phyloP scores from a whole-genome alignment of 2,329 filamentous ascomycete genomes.

The Pleomassaria siparia region DNA sequence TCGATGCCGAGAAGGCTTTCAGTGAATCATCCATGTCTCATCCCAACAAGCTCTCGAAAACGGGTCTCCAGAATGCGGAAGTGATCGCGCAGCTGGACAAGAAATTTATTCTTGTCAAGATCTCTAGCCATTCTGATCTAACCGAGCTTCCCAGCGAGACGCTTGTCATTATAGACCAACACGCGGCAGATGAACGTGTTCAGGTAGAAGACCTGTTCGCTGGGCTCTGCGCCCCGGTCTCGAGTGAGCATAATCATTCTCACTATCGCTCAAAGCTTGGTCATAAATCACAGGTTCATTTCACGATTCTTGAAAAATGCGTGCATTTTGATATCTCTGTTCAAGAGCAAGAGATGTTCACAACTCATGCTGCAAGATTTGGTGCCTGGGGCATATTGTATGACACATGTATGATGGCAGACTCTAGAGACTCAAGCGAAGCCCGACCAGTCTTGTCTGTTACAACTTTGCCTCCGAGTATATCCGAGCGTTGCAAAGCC shows the following conservation, averaged over 20 bases:
- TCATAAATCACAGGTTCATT: constrained; percentile 30
- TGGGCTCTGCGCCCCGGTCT: constrained; percentile 50
- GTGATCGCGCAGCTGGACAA: constrained; percentile 82
- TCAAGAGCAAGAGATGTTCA: constrained; percentile 63
- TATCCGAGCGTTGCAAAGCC: constrained; percentile 72
- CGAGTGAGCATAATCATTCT: constrained; percentile 13
- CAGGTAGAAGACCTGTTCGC: constrained; percentile 73
- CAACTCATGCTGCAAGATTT: constrained; percentile 59
- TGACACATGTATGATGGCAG: constrained; percentile 41
- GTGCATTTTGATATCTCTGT: constrained; percentile 66
- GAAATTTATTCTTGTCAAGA: constrained; percentile 80
- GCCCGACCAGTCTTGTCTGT: constrained; percentile 49
- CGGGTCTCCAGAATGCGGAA: constrained; percentile 53
- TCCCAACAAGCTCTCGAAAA: constrained; percentile 58
- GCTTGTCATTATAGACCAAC: constrained; percentile 84
- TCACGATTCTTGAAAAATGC: constrained; percentile 48
- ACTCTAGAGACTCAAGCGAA: constrained; percentile 7
- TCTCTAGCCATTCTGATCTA: constrained; percentile 30
- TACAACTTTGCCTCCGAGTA: constrained; percentile 65
- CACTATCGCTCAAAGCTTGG: constrained; percentile 36
- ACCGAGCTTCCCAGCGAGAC: constrained; percentile 28
- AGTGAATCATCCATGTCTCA: constrained; percentile 23
- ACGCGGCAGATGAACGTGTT: constrained; percentile 89
- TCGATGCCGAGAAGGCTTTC: constrained; percentile 21
- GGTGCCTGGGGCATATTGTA: constrained; percentile 74